phyloP scores from a whole-genome alignment of 768 basidiomycete genomes.

The Russula compacta region DNA sequence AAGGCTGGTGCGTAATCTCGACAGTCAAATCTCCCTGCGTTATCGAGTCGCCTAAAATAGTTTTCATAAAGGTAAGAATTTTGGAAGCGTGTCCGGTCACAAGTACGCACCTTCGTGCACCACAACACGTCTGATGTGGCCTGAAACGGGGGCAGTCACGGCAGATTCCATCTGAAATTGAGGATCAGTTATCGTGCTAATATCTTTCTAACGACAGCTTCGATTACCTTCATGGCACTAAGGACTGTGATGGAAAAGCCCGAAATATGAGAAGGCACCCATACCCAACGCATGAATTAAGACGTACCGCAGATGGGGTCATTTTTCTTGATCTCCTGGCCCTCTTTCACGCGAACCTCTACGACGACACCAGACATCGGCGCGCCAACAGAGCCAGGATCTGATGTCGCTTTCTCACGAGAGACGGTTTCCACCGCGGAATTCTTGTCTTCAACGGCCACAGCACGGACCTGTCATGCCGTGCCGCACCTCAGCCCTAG shows the following conservation, averaged over 20 bases:
- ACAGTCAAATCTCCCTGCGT: constrained; percentile 87
- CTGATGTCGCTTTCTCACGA: constrained; percentile 87
- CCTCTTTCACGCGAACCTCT: constrained; percentile 96
- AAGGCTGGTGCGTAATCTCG: constrained; percentile 64
- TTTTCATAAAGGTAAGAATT: not conserved
- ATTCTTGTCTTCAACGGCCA: constrained; percentile 92
- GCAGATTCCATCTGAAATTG: constrained; percentile 85
- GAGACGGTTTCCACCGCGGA: constrained; percentile 93
- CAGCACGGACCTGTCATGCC: constrained; percentile 70
- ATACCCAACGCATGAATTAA: constrained; percentile 11
- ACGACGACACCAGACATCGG: constrained; percentile 98
- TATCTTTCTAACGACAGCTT: not conserved
- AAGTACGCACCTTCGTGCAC: constrained; percentile 66
- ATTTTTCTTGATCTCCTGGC: constrained; percentile 95
- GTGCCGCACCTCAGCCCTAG: not conserved
- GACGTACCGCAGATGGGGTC: constrained; percentile 85
- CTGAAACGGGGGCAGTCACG: constrained; percentile 93
- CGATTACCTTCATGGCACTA: constrained; percentile 90
- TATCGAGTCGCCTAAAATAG: constrained; percentile 73
- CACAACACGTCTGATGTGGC: constrained; percentile 88
- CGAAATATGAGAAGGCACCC: constrained; percentile 14
- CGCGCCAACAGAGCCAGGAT: constrained; percentile 95
- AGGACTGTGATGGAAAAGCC: constrained; percentile 44
- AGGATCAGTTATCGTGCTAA: constrained; percentile 18
- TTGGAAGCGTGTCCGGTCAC: constrained; percentile 4